phyloP scores from a whole-genome alignment of 2,329 filamentous ascomycete genomes.

The Chrysoporthe deuterocubensis region DNA sequence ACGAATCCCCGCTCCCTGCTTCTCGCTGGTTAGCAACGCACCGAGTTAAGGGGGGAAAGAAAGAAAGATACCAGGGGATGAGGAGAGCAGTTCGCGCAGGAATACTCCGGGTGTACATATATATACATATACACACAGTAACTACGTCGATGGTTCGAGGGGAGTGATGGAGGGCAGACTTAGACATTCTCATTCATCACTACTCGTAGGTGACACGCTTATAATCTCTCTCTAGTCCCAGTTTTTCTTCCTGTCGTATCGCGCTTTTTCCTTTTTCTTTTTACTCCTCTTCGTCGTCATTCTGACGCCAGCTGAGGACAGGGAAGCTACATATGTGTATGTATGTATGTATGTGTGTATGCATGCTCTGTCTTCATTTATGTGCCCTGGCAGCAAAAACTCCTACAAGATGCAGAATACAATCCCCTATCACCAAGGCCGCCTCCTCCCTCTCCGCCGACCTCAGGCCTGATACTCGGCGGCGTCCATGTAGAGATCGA shows the following conservation, averaged over 20 bases:
- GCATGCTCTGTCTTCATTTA: neutral
- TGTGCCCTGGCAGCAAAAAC: neutral
- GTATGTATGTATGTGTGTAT: neutral
- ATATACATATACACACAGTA: no score
- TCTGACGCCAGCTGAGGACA: neutral
- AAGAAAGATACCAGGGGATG: no score
- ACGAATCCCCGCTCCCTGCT: no score
- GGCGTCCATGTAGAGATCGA: constrained; percentile 96
- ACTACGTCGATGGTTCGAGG: no score
- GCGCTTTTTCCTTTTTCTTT: no score
- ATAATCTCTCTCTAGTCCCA: no score
- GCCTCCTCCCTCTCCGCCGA: neutral
- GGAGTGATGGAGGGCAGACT: neutral
- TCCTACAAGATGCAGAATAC: neutral
- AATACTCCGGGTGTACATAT: no score
- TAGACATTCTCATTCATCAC: constrained; percentile 3
- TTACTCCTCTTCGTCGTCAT: neutral
- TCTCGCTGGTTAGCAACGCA: no score
- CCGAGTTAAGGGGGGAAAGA: no score
- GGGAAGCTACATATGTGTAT: neutral
- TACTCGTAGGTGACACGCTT: neutral
- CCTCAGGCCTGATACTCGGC: constrained; percentile 52
- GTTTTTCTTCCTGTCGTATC: no score
- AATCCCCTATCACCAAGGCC: neutral
- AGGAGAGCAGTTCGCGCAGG: no score